Evolutionary conservation across 2,329 filamentous ascomycete genomes (phyloP).

Genomic region (Pseudocercospora cruenta): DNA sequence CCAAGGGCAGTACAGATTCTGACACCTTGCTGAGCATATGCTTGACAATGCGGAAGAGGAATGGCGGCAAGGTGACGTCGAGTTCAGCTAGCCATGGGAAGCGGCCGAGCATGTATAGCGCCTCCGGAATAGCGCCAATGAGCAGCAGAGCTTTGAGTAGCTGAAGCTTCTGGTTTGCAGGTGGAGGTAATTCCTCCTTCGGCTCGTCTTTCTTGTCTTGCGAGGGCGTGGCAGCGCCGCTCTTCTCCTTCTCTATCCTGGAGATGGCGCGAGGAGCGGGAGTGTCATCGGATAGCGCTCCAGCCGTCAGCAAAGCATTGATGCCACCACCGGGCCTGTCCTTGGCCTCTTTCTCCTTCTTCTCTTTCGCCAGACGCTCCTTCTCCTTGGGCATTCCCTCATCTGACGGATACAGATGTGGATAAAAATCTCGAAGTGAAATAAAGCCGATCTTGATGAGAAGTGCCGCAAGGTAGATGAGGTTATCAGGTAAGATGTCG

Average conservation of each 20-base stretch:
- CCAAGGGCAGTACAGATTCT: conserved; percentile 53
- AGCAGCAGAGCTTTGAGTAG: conserved; percentile 83
- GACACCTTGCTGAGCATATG: conserved; percentile 80
- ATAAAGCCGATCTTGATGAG: conserved; percentile 98
- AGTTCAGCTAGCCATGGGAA: conserved; percentile 91
- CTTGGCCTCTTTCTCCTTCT: conserved; percentile 75
- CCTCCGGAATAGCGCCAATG: conserved; percentile 90
- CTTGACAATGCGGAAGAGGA: conserved; percentile 82
- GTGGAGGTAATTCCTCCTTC: conserved; percentile 66
- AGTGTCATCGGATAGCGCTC: conserved; percentile 83
- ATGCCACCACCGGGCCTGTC: conserved; percentile 69
- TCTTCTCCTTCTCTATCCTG: conserved; percentile 51
- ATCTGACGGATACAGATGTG: conserved; percentile 85
- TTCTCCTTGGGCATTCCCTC: conserved; percentile 77
- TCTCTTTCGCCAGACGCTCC: conserved; percentile 71
- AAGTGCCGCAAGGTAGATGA: conserved; percentile 87
- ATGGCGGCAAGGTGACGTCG: conserved; percentile 78
- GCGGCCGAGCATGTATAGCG: conserved; percentile 86
- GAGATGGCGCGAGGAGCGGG: conserved; percentile 48
- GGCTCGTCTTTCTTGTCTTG: conserved; percentile 50
- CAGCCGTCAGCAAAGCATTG: conserved; percentile 87
- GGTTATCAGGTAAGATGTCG: conserved; percentile 84
- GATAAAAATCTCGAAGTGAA: conserved; percentile 85
- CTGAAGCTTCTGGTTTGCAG: conserved; percentile 83
- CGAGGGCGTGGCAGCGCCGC: conserved; percentile 45